Evolutionary conservation across 2,329 filamentous ascomycete genomes (phyloP).

Genomic region (Claviceps humidiphila): DNA sequence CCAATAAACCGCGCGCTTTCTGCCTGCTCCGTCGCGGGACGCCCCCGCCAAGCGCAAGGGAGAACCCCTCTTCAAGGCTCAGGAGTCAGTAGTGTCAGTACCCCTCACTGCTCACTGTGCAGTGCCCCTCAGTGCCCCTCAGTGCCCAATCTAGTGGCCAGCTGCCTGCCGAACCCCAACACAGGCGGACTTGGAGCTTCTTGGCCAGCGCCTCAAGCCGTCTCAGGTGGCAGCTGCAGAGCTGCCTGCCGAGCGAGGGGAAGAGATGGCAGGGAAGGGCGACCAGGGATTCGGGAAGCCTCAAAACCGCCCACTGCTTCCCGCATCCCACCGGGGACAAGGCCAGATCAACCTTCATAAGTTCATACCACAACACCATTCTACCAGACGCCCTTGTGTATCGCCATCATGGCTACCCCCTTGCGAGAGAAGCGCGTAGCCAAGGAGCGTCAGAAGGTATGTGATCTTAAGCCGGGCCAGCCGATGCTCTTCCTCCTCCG

Average conservation of each 20-base stretch:
- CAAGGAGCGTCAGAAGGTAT: conserved; percentile 18
- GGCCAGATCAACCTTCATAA: background rate
- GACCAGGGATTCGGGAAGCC: background rate
- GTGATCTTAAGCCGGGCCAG: background rate
- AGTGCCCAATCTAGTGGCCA: background rate
- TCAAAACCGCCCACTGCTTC: background rate
- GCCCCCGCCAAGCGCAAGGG: no score
- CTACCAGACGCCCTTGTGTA: background rate
- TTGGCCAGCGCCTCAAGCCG: background rate
- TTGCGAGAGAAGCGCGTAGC: conserved; percentile 16
- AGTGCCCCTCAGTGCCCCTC: background rate
- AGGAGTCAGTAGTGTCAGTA: no score
- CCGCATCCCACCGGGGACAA: background rate
- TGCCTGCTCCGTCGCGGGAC: background rate
- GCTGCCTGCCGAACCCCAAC: background rate
- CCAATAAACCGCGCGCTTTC: background rate
- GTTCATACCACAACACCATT: conserved; percentile 1
- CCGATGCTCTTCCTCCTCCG: background rate
- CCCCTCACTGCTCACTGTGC: background rate
- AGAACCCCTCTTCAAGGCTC: no score
- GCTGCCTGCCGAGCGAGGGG: background rate
- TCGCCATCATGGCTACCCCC: conserved; percentile 13
- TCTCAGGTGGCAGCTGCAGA: background rate
- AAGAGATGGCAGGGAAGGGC: background rate
- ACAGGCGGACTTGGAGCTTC: no score